phyloP scores from a whole-genome alignment of 1,284 basidiomycete species.

The Ustilago crameri region DNA sequence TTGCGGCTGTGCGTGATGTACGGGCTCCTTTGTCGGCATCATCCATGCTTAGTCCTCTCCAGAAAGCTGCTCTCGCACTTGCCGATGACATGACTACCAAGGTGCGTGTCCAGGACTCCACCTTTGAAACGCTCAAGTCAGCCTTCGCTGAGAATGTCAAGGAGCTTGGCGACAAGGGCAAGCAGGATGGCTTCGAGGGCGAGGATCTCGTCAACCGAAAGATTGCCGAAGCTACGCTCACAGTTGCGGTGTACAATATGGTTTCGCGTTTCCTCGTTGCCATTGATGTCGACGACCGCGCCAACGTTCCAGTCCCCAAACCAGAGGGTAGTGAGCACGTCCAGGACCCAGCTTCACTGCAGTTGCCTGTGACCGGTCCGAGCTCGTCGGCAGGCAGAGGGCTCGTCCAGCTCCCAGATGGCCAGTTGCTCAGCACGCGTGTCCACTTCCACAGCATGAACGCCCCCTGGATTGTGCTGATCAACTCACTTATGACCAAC shows the following conservation, averaged over 20 bases:
- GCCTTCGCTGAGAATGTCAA: conserved; percentile 60
- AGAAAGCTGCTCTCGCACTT: conserved; percentile 67
- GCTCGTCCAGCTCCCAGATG: conserved; percentile 50
- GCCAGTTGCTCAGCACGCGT: conserved; percentile 51
- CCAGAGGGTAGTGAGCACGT: conserved; percentile 56
- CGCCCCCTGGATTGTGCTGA: conserved; percentile 68
- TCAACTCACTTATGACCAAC: conserved; percentile 70
- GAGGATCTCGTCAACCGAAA: conserved; percentile 55
- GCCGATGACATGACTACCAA: conserved; percentile 69
- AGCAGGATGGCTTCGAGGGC: conserved; percentile 56
- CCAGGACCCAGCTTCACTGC: conserved; percentile 22
- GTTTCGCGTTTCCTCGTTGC: conserved; percentile 70
- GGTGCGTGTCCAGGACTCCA: conserved; percentile 39
- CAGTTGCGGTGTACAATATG: conserved; percentile 70
- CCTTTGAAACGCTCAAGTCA: conserved; percentile 36
- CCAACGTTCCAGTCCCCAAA: conserved; percentile 61
- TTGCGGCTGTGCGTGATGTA: conserved; percentile 68
- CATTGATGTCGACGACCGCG: conserved; percentile 69
- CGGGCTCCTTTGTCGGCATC: conserved; percentile 26
- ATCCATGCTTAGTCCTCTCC: conserved; percentile 44
- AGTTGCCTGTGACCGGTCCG: conserved; percentile 15
- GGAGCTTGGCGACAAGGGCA: conserved; percentile 54
- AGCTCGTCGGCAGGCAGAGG: conserved; percentile 53
- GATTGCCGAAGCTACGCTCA: conserved; percentile 69
- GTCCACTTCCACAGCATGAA: conserved; percentile 58